Percentiles rank a stretch among this genome's conserved stretches.
These are phyloP conservation scores for Capsicum rhomboideum DNA, from an alignment of 257 asterid species.

Conservation along the genomic window DNA sequence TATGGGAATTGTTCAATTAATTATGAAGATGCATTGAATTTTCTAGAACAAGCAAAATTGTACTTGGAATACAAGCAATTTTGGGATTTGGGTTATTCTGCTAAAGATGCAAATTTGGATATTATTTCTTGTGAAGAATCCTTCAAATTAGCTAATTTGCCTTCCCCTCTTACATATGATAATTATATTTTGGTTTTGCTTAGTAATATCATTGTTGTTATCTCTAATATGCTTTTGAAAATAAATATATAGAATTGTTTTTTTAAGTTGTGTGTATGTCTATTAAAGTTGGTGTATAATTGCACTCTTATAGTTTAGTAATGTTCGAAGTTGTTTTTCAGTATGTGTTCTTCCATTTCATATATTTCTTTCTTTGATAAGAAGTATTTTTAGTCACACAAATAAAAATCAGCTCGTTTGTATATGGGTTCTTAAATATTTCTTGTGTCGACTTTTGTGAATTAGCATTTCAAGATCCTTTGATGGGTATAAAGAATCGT, in stretches of 20 bases:
- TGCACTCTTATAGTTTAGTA: not conserved
- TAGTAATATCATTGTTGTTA: not conserved
- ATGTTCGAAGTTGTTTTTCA: not conserved
- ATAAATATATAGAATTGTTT: not conserved
- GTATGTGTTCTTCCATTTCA: no score
- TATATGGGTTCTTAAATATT: no score
- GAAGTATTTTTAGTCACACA: no score
- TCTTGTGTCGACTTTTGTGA: no score
- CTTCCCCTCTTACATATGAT: not conserved
- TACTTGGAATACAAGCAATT: not conserved
- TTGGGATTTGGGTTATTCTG: not conserved
- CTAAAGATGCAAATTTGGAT: not conserved
- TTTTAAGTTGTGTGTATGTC: not conserved
- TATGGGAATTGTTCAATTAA: constrained; percentile 1
- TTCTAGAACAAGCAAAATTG: not conserved
- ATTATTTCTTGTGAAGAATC: not conserved
- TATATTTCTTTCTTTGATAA: no score
- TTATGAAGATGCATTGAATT: not conserved
- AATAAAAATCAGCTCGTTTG: no score
- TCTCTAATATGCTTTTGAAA: not conserved
- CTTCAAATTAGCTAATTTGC: not conserved
- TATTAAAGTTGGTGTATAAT: not conserved
- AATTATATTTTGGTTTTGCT: not conserved
- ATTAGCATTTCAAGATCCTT: no score
- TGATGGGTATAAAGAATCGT: no score